A percentile compares a stretch with the other conserved stretches of the same genome.
phyloP scores from a whole-genome alignment of 2,329 filamentous ascomycete species.

The Ascochyta koolunga region DNA sequence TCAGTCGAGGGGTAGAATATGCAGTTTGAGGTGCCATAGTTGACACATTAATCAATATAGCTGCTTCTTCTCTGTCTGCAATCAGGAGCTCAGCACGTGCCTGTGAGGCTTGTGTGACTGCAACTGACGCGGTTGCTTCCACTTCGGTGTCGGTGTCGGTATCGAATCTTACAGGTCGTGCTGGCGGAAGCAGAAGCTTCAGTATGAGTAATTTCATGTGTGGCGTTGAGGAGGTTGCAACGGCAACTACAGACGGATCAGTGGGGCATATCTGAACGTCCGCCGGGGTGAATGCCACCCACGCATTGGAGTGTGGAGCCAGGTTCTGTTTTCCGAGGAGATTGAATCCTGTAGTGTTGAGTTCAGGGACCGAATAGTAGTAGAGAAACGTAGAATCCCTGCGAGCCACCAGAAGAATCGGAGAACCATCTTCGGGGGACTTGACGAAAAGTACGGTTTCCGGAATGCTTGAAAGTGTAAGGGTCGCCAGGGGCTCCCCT shows the following conservation, averaged over 20 bases:
- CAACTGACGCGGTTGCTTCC: constrained; percentile 7
- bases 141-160: constrained; percentile 5
- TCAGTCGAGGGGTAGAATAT: constrained; percentile 67
- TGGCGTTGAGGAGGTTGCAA: constrained; percentile 65
- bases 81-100: constrained; percentile 57
- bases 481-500: constrained; percentile 50
- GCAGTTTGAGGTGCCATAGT: constrained; percentile 68
- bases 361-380: constrained; percentile 56
- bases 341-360: constrained; percentile 17
- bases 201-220: constrained; percentile 68
- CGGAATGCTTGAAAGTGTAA: constrained; percentile 59
- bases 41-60: constrained; percentile 64
- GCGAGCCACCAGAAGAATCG: constrained; percentile 60
- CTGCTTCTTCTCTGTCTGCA: constrained; percentile 63
- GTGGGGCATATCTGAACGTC: constrained; percentile 62
- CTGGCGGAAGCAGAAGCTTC: constrained; percentile 60
- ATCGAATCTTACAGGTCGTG: constrained; percentile 8
- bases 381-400: constrained; percentile 65
- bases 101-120: constrained; percentile 58
- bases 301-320: constrained; percentile 67
- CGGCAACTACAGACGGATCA: constrained; percentile 61
- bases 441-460: constrained; percentile 62
- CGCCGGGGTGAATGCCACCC: constrained; percentile 67
- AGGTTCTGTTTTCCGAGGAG: constrained; percentile 65
- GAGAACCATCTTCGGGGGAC: constrained; percentile 53